Evolutionary conservation across 805 yeast species (phyloP).

Genomic region (Nakazawaea ambrosiae): DNA sequence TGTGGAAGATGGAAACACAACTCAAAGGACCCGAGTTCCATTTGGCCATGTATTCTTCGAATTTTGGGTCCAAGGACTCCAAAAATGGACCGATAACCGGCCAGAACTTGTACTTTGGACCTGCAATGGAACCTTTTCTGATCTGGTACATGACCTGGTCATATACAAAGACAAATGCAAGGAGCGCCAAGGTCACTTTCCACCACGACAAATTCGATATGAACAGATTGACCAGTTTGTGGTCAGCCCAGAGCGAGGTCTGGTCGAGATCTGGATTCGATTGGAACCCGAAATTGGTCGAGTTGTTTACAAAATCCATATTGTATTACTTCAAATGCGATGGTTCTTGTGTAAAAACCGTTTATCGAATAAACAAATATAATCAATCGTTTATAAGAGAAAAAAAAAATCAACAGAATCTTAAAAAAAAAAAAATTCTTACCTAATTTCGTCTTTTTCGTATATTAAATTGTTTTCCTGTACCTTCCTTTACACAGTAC

Average conservation of each 20-base stretch:
- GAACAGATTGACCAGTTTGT: neutral
- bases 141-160: slow-evolving; percentile 77
- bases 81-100: slow-evolving; percentile 95
- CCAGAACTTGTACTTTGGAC: slow-evolving; percentile 83
- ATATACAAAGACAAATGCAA: slow-evolving; percentile 45
- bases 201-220: slow-evolving; percentile 38
- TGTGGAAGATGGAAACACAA: slow-evolving; percentile 97
- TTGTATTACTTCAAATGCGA: too few species aligned
- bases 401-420: too few species aligned
- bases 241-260: neutral
- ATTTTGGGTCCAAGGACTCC: slow-evolving; percentile 91
- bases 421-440: too few species aligned
- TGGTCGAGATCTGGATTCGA: too few species aligned
- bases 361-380: too few species aligned
- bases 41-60: slow-evolving; percentile 85
- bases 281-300: neutral
- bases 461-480: too few species aligned
- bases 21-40: slow-evolving; percentile 94
- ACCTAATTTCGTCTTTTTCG: too few species aligned
- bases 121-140: slow-evolving; percentile 84
- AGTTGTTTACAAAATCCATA: too few species aligned
- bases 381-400: too few species aligned
- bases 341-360: too few species aligned
- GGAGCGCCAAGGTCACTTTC: slow-evolving; percentile 39
- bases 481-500: too few species aligned